Percentiles rank a stretch among this genome's conserved stretches.
Evolutionary conservation across 441 rosid species (phyloP).

Genomic region (Cnidoscolus chayamansa): DNA sequence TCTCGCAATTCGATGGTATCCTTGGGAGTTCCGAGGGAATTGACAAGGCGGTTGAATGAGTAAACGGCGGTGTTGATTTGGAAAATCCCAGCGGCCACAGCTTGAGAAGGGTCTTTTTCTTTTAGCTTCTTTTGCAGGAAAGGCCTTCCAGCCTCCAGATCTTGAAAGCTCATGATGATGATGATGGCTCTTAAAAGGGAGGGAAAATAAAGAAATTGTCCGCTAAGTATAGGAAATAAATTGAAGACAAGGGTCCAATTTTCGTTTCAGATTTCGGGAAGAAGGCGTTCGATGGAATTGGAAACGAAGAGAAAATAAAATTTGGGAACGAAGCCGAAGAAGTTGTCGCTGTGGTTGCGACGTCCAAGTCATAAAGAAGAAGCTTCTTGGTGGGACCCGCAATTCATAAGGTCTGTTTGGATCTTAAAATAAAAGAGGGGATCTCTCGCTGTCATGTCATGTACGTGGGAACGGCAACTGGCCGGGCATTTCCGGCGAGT

Average conservation of each 20-base stretch:
- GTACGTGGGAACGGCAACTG: too few species aligned
- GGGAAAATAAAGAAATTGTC: neutral
- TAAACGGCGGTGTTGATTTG: conserved; percentile 70
- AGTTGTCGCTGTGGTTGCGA: neutral
- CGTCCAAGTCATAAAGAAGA: conserved; percentile 18
- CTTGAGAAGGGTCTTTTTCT: conserved; percentile 50
- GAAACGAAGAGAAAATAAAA: neutral
- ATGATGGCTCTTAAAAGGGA: neutral
- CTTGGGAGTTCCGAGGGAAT: conserved; percentile 71
- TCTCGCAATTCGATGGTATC: conserved; percentile 72
- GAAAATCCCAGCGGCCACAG: conserved; percentile 74
- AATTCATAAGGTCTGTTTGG: neutral
- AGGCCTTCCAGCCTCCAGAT: conserved; percentile 54
- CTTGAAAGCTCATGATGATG: conserved; percentile 67
- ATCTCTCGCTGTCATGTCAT: too few species aligned
- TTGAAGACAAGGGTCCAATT: neutral
- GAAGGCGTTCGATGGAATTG: too few species aligned
- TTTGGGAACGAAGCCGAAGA: too few species aligned
- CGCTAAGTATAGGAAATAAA: too few species aligned
- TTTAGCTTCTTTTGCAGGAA: conserved; percentile 24
- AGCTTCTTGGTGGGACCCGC: conserved; percentile 18
- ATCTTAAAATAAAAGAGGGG: too few species aligned
- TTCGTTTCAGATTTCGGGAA: neutral
- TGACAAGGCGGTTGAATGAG: conserved; percentile 68
- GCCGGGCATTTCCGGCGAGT: too few species aligned